Base-by-base conservation (phyloP, 164 flowering plant species). In the Vitis labrusca region DNA sequence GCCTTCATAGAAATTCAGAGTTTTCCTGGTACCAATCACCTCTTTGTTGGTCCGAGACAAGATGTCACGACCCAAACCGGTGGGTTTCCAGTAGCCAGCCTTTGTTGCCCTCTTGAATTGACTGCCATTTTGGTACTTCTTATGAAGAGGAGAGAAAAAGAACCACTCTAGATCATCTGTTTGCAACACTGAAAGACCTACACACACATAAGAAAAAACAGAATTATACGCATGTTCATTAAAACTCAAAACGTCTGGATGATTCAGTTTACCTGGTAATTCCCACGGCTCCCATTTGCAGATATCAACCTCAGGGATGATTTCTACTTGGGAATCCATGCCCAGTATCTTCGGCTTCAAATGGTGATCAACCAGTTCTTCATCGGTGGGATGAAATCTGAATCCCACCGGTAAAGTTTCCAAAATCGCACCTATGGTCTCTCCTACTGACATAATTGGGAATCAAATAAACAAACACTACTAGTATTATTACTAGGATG, bases 311-410 rank as follows among this genome's bases (percentile, higher is more conserved):
- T 50, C 47, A 6, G 55, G 15, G 15, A 65, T 65, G 1, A 23
- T 44, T 44, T 9, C 1, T 16, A 23, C 30, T 9, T 13, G 16
- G 9, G 29, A 14, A 50, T 50, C 54, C 19, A 5, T 10, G 30
- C 66, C 66, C 5, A 12, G 44, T 3, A 51, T 51, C 67, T 65
- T 65, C 1, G 7, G 15, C 19, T 27, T 27, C 30, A 65, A 30
- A 23, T 65, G 19, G 27, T 0, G 11, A 14, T 23, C 27, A 23
- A 65, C 51, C 27, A 65, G 11, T 29, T 65, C 67, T 13, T 65
- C 67, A 8, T 65, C 67, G 17, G 57, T 65, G 10, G 67, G 67
- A 52, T 51, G 67, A 54, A 65, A 65, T 52, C 58, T 23, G 58
- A 50, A 65, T 23, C 67, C 67, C n/a, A 10, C 50, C 3, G 48